phyloP scores from a whole-genome alignment of 2,329 filamentous ascomycete species.

The Botrytis sinoallii region DNA sequence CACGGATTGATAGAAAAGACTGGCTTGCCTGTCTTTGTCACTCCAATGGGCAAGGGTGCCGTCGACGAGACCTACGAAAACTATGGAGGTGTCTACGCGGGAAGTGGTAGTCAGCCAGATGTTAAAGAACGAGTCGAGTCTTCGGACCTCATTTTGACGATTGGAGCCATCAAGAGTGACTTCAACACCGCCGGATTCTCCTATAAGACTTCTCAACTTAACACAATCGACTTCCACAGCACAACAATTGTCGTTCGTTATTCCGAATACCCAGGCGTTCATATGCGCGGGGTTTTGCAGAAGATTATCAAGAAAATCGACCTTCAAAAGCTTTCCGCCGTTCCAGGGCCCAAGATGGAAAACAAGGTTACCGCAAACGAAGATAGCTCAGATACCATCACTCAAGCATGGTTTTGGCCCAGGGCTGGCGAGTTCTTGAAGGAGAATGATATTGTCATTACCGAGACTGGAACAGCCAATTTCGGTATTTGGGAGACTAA shows the following conservation, averaged over 20 bases:
- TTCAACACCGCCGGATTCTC: conserved; percentile 84
- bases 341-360: conserved; percentile 51
- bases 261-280: conserved; percentile 73
- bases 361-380: conserved; percentile 48
- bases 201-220: conserved; percentile 72
- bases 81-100: conserved; percentile 82
- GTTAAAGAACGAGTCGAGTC: conserved; percentile 63
- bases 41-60: conserved; percentile 85
- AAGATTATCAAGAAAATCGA: conserved; percentile 63
- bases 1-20: conserved; percentile 71
- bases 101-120: conserved; percentile 66
- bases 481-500: conserved; percentile 85
- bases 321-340: conserved; percentile 54
- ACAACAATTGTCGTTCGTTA: conserved; percentile 70
- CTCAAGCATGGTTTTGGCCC: conserved; percentile 75
- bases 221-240: conserved; percentile 78
- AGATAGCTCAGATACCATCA: conserved; percentile 50
- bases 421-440: conserved; percentile 69
- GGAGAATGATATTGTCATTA: conserved; percentile 62
- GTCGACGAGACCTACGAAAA: conserved; percentile 73
- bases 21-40: conserved; percentile 77
- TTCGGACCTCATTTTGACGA: conserved; percentile 67
- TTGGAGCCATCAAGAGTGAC: conserved; percentile 69
- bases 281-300: conserved; percentile 73
- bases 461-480: conserved; percentile 84